phyloP scores from a whole-genome alignment of 345 rosid genomes.

The Trapa incisa region DNA sequence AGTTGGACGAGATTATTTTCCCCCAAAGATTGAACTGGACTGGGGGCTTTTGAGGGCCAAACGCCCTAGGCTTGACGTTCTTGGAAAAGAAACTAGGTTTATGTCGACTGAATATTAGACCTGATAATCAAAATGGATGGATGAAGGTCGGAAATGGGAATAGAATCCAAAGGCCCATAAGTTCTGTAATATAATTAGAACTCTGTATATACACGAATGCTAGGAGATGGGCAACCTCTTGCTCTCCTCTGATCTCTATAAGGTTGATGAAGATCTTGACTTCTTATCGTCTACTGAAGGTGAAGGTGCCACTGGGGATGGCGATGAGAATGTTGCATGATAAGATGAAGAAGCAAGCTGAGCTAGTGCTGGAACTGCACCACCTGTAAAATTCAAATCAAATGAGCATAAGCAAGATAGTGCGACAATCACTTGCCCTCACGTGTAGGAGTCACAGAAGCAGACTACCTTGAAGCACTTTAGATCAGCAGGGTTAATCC shows the following conservation, averaged over 20 bases:
- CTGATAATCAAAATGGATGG: too few relatives aligned
- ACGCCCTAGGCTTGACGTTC: too few relatives aligned
- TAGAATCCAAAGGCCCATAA: too few relatives aligned
- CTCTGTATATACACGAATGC: too few relatives aligned
- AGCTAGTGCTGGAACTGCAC: slow-evolving; percentile 69
- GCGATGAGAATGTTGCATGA: slow-evolving; percentile 49
- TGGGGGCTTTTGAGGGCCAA: too few relatives aligned
- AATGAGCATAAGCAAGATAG: not conserved
- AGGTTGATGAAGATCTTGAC: slow-evolving; percentile 40
- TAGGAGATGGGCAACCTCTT: not conserved
- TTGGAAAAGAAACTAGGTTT: too few relatives aligned
- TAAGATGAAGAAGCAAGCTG: slow-evolving; percentile 80
- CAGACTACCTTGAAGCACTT: not conserved
- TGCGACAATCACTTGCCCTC: not conserved
- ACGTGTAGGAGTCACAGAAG: not conserved
- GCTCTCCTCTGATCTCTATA: slow-evolving; percentile 16
- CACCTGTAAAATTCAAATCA: slow-evolving; percentile 36
- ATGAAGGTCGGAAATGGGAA: too few relatives aligned
- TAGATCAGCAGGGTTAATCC: not conserved
- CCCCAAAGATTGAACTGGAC: too few relatives aligned
- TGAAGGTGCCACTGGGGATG: slow-evolving; percentile 16
- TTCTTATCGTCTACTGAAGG: slow-evolving; percentile 38
- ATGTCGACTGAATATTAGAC: too few relatives aligned
- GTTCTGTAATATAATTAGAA: too few relatives aligned
- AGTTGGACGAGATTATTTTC: too few relatives aligned